Percentiles rank a stretch among this genome's conserved stretches.
Conservation (phyloP, 1,139 yeast species). For the Taiozyma sp. region DNA sequence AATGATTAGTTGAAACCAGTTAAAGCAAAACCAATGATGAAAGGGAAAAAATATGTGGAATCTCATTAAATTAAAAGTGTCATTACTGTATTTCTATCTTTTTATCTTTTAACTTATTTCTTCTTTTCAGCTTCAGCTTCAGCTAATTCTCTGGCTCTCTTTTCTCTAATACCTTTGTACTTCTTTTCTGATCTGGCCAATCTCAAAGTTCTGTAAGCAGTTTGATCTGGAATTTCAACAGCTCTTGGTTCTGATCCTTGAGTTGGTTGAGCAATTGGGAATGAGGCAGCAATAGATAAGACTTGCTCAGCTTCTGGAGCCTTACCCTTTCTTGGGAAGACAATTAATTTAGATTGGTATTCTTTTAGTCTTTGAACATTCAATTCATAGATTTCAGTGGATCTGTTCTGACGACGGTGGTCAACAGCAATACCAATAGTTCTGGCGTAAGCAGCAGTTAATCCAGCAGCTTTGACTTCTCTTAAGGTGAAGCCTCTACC, state of each 20-base stretch:
- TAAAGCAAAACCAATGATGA: not conserved
- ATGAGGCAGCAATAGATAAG: conserved; percentile 65
- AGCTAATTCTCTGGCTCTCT: conserved; percentile 96
- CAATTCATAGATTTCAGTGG: conserved; percentile 90
- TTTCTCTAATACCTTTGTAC: conserved; percentile 93
- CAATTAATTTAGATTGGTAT: conserved; percentile 92
- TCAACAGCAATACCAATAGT: conserved; percentile 98
- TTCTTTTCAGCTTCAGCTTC: conserved; percentile 99
- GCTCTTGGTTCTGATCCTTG: conserved; percentile 83
- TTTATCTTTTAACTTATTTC: conserved; percentile 36
- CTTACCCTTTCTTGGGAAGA: conserved; percentile 88
- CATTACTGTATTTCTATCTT: not conserved
- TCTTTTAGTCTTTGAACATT: conserved; percentile 97
- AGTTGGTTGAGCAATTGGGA: conserved; percentile 87
- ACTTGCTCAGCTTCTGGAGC: conserved; percentile 80
- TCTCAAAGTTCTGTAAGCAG: conserved; percentile 96
- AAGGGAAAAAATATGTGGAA: not conserved
- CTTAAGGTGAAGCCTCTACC: conserved; percentile 99
- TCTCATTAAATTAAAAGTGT: not conserved
- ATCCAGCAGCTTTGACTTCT: conserved; percentile 98
- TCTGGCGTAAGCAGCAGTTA: conserved; percentile 94
- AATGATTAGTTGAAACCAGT: not conserved
- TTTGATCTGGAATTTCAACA: conserved; percentile 83
- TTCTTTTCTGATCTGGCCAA: conserved; percentile 91
- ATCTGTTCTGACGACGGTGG: conserved; percentile 99